Conservation (phyloP, 495 filamentous ascomycete species). For the Saxophila tyrrhenica region DNA sequence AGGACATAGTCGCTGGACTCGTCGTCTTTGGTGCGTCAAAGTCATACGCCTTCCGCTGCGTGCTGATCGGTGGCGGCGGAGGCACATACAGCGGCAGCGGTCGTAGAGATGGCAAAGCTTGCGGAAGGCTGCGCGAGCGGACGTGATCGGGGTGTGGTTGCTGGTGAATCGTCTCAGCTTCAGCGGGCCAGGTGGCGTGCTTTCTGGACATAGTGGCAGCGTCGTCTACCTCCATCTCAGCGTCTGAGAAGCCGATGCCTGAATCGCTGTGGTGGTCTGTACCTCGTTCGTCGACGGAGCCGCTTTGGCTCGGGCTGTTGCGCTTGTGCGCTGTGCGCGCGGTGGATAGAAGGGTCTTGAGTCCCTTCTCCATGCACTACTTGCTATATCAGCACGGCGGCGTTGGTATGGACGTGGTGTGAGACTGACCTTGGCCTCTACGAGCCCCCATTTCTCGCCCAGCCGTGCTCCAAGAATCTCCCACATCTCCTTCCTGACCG, state of each 20-base stretch:
- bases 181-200: slow-evolving; percentile 7
- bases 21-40: background rate
- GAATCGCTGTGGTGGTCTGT: slow-evolving; percentile 19
- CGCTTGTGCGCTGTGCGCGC: slow-evolving; percentile 3
- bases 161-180: slow-evolving; percentile 2
- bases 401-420: background rate
- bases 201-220: background rate
- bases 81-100: slow-evolving; percentile 18
- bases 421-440: slow-evolving; percentile 54
- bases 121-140: slow-evolving; percentile 15
- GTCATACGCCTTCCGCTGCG: background rate
- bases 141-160: slow-evolving; percentile 6
- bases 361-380: slow-evolving; percentile 44
- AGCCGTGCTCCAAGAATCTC: slow-evolving; percentile 46
- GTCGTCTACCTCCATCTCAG: slow-evolving; percentile 17
- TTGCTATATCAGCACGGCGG: background rate
- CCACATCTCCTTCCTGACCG: slow-evolving; percentile 62
- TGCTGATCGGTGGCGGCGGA: slow-evolving; percentile 9
- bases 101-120: background rate
- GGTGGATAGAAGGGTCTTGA: slow-evolving; percentile 32
- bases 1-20: slow-evolving; percentile 9
- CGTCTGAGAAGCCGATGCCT: slow-evolving; percentile 16
- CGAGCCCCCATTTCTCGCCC: slow-evolving; percentile 57
- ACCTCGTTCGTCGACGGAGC: slow-evolving; percentile 12
- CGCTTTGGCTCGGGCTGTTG: slow-evolving; percentile 29